Base-by-base conservation (phyloP, 164 flowering plant genomes). In the Tetrastigma voinierianum region DNA sequence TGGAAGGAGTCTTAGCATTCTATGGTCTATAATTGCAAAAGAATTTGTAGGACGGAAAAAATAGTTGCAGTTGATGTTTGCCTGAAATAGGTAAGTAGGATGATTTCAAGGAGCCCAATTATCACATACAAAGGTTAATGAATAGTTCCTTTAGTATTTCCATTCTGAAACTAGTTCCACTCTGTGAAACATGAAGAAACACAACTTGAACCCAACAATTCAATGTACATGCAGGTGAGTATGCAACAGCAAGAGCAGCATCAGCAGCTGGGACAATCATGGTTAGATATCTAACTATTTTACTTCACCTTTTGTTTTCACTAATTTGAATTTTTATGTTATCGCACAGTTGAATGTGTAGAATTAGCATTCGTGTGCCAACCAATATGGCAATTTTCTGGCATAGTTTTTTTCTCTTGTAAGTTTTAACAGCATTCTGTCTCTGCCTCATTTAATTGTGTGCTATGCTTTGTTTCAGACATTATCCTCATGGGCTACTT, bases 221-320 rank as follows among this genome's bases (percentile, higher is more conserved):
- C 53, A 16, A 66, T 46, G 13, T 46, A 63, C 46, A 25, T 81
- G 71, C 86, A 92, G 98, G 98, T 66, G 98, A 93, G 77, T 84
- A 77, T 81, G 98, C 98, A 56, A 89, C 93, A 43, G 98, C 98
- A 40, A 81, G 98, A 81, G 98, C 98, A 51, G 86, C 98, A 73
- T 84, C 96, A 13, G 83, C 96, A 14, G 96, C 96, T 65, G 87
- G 78, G 57, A 93, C 96, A 46, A 93, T 90, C 51, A 93, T 93
- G 98, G 96, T 92, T 72, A 68, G 59, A 44, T 43, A 68, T 67
- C 61, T 49, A 19, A 14, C 44, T 51, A 1, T 46, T 68, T 77
- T 65, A 20, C 9, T 72, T 44, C 45, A 7, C 40, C 44, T 59
- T 25, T 57, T 24, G 44, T 46, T 57, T 21, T 17, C 25, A 21